phyloP scores from a whole-genome alignment of 495 filamentous ascomycete genomes.

The Arthonia radiata region DNA sequence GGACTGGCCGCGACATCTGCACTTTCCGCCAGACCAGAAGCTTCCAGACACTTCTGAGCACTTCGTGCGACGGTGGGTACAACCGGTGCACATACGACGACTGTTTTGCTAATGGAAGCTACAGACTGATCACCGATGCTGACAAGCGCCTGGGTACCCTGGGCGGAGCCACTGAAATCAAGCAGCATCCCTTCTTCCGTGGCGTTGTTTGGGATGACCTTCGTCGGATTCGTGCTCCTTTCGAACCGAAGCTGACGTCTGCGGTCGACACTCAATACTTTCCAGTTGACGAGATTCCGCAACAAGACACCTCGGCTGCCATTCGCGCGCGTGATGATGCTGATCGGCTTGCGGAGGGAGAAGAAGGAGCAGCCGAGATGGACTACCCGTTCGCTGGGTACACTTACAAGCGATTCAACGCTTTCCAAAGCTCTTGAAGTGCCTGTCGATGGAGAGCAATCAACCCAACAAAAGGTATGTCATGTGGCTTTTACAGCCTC shows the following conservation, averaged over 20 bases:
- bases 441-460: no score
- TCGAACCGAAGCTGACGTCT: conserved; percentile 74
- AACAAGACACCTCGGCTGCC: conserved; percentile 55
- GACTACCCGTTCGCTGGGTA: conserved; percentile 93
- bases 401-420: conserved; percentile 96
- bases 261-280: conserved; percentile 97
- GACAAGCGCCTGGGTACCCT: conserved; percentile 69
- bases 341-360: conserved; percentile 24
- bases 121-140: conserved; percentile 75
- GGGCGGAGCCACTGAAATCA: conserved; percentile 69
- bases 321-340: conserved; percentile 40
- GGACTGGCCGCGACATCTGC: conserved; percentile 83
- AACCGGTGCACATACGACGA: neutral
- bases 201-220: conserved; percentile 84
- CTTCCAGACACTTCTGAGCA: conserved; percentile 70
- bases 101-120: conserved; percentile 6
- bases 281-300: conserved; percentile 91
- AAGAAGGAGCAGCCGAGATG: conserved; percentile 56
- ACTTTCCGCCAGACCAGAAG: conserved; percentile 87
- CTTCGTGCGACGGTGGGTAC: conserved; percentile 52
- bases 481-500: no score
- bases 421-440: conserved; percentile 27
- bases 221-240: conserved; percentile 77
- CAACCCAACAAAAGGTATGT: no score
- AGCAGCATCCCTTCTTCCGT: conserved; percentile 81